Evolutionary conservation across 495 filamentous ascomycete genomes (phyloP), one percentile per base, ranked within the genome.

Genomic region (Letharia columbiana): DNA sequence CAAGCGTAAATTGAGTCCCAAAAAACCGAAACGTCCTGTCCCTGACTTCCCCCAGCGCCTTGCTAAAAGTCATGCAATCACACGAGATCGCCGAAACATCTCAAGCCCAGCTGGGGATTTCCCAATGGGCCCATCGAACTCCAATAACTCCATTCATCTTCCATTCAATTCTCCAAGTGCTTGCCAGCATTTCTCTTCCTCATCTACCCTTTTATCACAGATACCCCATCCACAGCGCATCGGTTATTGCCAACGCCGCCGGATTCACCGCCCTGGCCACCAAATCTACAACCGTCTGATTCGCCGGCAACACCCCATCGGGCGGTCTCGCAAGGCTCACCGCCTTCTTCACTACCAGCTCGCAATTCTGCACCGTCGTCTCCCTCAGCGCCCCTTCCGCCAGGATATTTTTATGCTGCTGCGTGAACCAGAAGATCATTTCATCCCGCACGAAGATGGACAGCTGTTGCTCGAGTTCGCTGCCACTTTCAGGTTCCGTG

Each of bases 161-260:
- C 13, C 41, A 35, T 9, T 12, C 18, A 15, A 52, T 61, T 35
- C 60, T 47, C 7, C 20, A 20, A 42, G 8, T 42, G 3, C 15
- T 5, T 33, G 28, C 15, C 10, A 28, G 2, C 12, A 7, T 15
- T 11, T 20, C 28, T 37, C 5, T 9, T 23, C 61, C 31, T 39
- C 8, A 52, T 49, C 13, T 6, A 28, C 40, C 11, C 13, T 17
- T 18, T 10, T 5, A 68, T 70, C 66, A 98, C 67, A 98, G 77
- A 79, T 96, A 99, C 17, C 89, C 88, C 95, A 98, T 98, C 91
- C 94, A 99, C 69, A 98, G 81, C 68, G 92, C 86, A 81, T 99
- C 95, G 66, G 87, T 89, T 71, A 86, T 80, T 33, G 88, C 86
- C 75, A 99, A 74, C 74, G 91, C 87, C 80, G 87, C 83, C 28